Evolutionary conservation across 2,329 filamentous ascomycete genomes (phyloP).

Genomic region (Aspergillus sojae): DNA sequence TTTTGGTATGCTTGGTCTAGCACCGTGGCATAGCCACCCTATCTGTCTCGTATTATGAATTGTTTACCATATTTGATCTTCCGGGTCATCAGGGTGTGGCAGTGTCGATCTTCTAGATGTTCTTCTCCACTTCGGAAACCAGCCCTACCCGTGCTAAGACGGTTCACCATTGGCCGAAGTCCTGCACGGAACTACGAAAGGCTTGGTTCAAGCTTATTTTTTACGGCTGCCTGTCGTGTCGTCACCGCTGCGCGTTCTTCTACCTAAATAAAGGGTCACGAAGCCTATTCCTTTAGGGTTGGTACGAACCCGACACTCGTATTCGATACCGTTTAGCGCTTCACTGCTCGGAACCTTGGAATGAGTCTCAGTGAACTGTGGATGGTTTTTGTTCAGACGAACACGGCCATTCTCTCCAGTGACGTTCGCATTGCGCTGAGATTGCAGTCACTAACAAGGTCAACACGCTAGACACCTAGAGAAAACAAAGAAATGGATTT

Average conservation of each 20-base stretch:
- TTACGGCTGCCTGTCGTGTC: background rate
- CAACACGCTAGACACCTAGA: background rate
- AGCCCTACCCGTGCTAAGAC: constrained; percentile 2
- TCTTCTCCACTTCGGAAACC: background rate
- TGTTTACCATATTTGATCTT: background rate
- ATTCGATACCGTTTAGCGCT: background rate
- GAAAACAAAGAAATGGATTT: background rate
- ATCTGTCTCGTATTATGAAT: background rate
- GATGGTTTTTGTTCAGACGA: background rate
- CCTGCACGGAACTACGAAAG: background rate
- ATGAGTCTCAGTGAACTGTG: background rate
- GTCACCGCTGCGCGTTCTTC: background rate
- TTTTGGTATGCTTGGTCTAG: background rate
- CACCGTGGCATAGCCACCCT: background rate
- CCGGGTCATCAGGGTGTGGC: background rate
- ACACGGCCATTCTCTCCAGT: background rate
- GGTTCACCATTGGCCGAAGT: background rate
- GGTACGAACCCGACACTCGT: background rate
- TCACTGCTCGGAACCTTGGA: background rate
- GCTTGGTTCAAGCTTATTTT: constrained; percentile 3
- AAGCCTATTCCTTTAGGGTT: background rate
- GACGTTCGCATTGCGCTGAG: background rate
- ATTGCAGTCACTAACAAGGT: background rate
- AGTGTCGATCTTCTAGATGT: background rate
- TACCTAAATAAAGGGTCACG: background rate